phyloP scores from a whole-genome alignment of 2,329 filamentous ascomycete species.

The Escovopsis weberi region DNA sequence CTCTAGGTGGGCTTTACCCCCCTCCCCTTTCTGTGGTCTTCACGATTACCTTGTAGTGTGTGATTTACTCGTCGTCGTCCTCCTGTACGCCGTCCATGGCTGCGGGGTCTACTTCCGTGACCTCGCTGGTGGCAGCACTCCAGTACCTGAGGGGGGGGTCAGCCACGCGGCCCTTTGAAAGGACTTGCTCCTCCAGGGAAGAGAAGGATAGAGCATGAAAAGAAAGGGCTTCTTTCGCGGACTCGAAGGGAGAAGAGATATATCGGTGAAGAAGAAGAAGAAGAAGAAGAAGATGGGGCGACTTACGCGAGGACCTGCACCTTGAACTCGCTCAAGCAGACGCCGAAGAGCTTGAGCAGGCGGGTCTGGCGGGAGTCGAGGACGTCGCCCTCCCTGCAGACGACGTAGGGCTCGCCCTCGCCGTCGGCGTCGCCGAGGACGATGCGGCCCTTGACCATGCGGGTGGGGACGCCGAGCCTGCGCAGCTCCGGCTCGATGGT shows the following conservation, averaged over 20 bases:
- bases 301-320: conserved; percentile 62
- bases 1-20: too few relatives aligned
- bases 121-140: conserved; percentile 41
- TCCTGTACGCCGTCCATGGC: conserved; percentile 24
- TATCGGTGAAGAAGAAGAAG: too few relatives aligned
- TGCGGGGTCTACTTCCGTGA: conserved; percentile 37
- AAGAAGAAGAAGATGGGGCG: neutral
- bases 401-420: conserved; percentile 45
- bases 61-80: conserved; percentile 5
- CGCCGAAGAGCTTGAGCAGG: conserved; percentile 82
- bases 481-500: conserved; percentile 82
- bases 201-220: too few relatives aligned
- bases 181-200: neutral
- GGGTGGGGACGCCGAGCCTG: conserved; percentile 77
- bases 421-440: conserved; percentile 49
- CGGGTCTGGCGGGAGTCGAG: conserved; percentile 87
- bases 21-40: conserved; percentile 4
- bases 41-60: neutral
- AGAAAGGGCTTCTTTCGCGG: too few relatives aligned
- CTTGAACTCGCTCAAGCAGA: conserved; percentile 82
- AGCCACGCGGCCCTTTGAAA: neutral
- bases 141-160: conserved; percentile 34
- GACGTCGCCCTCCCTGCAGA: conserved; percentile 74
- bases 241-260: too few relatives aligned
- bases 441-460: conserved; percentile 78